A percentile compares a stretch with the other conserved stretches of the same genome.
Evolutionary conservation across 345 rosid species (phyloP).

Genomic region (Microthlaspi erraticum): DNA sequence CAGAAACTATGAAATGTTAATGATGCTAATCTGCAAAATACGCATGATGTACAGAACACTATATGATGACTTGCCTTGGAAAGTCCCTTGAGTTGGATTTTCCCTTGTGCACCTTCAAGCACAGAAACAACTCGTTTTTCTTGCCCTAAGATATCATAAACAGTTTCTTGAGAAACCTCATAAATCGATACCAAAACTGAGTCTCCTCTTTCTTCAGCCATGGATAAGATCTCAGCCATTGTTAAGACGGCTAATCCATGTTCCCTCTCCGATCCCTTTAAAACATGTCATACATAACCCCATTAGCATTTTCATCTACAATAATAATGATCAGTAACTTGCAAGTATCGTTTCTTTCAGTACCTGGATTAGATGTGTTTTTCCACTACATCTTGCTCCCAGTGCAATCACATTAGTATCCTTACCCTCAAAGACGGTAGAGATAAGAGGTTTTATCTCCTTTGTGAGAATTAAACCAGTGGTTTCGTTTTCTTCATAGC

Average conservation of each 20-base stretch:
- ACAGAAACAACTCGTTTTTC: slow-evolving; percentile 51
- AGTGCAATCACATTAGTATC: slow-evolving; percentile 64
- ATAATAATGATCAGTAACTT: not conserved
- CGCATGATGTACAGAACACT: slow-evolving; percentile 6
- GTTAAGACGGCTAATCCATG: slow-evolving; percentile 58
- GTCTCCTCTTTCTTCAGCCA: slow-evolving; percentile 49
- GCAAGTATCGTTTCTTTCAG: not conserved
- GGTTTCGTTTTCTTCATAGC: slow-evolving; percentile 56
- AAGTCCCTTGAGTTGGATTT: slow-evolving; percentile 72
- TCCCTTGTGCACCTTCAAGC: slow-evolving; percentile 59
- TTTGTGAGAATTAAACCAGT: slow-evolving; percentile 47
- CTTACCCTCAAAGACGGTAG: slow-evolving; percentile 59
- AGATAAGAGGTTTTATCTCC: slow-evolving; percentile 63
- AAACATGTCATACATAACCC: slow-evolving; percentile 7
- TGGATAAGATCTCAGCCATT: slow-evolving; percentile 52
- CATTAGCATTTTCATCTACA: not conserved
- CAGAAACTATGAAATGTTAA: slow-evolving; percentile 20
- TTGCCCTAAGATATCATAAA: slow-evolving; percentile 57
- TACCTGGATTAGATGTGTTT: slow-evolving; percentile 67
- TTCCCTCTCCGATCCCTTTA: slow-evolving; percentile 63
- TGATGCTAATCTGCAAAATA: slow-evolving; percentile 3
- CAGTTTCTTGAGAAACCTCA: slow-evolving; percentile 61
- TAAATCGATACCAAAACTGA: slow-evolving; percentile 53
- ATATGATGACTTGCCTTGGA: slow-evolving; percentile 61
- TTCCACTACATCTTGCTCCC: slow-evolving; percentile 78